Percentiles rank a stretch among this genome's conserved stretches.
Conservation (phyloP, 2,329 filamentous ascomycete species). For the Penicillium decumbens region DNA sequence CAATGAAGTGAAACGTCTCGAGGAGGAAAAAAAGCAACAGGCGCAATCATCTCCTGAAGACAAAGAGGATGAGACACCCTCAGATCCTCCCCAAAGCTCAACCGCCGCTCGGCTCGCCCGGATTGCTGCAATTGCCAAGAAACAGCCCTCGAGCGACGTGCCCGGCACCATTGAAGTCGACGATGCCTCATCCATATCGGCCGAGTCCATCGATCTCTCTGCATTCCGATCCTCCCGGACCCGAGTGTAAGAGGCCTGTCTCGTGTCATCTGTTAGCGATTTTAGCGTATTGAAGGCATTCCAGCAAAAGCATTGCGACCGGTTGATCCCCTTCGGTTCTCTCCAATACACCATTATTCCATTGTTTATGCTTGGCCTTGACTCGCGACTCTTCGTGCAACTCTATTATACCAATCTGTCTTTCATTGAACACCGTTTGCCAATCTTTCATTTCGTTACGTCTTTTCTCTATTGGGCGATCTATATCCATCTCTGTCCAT, state of each 20-base stretch:
- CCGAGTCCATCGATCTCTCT: slow-evolving; percentile 34
- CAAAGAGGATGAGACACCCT: background rate
- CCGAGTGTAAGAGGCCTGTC: slow-evolving; percentile 11
- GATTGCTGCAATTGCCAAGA: slow-evolving; percentile 16
- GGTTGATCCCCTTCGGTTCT: slow-evolving; percentile 10
- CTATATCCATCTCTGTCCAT: slow-evolving; percentile 10
- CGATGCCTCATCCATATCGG: slow-evolving; percentile 32
- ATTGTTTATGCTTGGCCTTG: background rate
- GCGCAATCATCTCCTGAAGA: slow-evolving; percentile 12
- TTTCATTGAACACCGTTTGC: slow-evolving; percentile 3
- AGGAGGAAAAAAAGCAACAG: slow-evolving; percentile 46
- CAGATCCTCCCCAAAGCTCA: slow-evolving; percentile 12
- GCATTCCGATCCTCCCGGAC: slow-evolving; percentile 32
- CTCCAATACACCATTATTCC: slow-evolving; percentile 7
- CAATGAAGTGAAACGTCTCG: slow-evolving; percentile 55
- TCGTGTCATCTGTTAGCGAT: slow-evolving; percentile 14
- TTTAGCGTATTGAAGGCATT: slow-evolving; percentile 21
- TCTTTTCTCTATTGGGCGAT: background rate
- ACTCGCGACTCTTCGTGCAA: background rate
- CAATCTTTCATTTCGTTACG: background rate
- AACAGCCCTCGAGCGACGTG: slow-evolving; percentile 18
- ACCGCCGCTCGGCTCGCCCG: slow-evolving; percentile 20
- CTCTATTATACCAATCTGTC: background rate
- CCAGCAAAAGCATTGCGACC: slow-evolving; percentile 13
- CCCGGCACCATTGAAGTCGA: slow-evolving; percentile 34